These are phyloP conservation scores for Magnaporthales sp. DNA, from an alignment of 2,329 filamentous ascomycete species.

Conservation along the genomic window DNA sequence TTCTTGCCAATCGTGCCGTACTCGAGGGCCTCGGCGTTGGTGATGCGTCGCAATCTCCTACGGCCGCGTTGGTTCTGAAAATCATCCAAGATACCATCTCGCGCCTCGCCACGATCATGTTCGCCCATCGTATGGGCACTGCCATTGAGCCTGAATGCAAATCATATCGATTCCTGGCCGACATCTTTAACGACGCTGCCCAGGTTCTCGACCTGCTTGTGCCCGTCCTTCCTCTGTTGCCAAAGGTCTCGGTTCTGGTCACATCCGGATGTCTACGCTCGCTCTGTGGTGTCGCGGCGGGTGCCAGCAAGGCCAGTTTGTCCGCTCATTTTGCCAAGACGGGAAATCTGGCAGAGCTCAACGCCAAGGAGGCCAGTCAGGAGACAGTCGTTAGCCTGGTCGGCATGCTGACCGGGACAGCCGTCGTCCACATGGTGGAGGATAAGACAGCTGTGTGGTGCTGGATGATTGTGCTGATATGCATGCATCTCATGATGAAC, in stretches of 20 bases:
- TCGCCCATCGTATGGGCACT: conserved; percentile 74
- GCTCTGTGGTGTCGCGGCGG: conserved; percentile 83
- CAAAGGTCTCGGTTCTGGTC: conserved; percentile 41
- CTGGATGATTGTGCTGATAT: conserved; percentile 62
- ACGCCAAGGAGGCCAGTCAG: conserved; percentile 91
- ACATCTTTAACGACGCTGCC: conserved; percentile 79
- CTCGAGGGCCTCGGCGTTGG: conserved; percentile 76
- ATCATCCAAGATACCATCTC: conserved; percentile 77
- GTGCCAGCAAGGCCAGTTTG: conserved; percentile 81
- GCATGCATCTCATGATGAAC: conserved; percentile 74
- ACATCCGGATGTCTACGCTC: conserved; percentile 42
- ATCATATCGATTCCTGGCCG: conserved; percentile 76
- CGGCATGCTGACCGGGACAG: conserved; percentile 75
- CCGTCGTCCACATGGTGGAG: conserved; percentile 70
- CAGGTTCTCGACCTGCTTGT: conserved; percentile 81
- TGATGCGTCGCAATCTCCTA: conserved; percentile 69
- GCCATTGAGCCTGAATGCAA: conserved; percentile 88
- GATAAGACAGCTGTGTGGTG: conserved; percentile 65
- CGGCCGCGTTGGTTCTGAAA: conserved; percentile 71
- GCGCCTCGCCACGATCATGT: conserved; percentile 74
- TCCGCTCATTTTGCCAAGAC: conserved; percentile 84
- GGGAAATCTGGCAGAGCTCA: conserved; percentile 86
- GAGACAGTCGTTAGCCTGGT: conserved; percentile 86
- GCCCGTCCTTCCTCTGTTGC: conserved; percentile 54
- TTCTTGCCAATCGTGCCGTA: conserved; percentile 75